phyloP scores from a whole-genome alignment of 495 filamentous ascomycete species.

The Aspergillus ostianus region DNA sequence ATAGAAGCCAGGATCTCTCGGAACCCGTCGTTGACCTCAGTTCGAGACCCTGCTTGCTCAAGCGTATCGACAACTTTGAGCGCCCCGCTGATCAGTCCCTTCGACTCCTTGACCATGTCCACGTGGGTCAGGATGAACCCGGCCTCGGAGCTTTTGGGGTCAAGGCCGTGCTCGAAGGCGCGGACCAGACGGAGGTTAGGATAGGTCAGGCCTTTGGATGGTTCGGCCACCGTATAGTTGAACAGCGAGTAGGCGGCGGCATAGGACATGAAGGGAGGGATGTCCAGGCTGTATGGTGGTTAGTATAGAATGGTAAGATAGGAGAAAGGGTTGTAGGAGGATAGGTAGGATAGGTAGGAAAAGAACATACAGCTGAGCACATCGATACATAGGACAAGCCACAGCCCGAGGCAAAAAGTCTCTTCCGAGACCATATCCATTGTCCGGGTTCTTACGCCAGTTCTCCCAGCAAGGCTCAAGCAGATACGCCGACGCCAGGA shows the following conservation, averaged over 20 bases:
- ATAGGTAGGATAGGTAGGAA: conserved; percentile 8
- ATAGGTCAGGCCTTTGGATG: conserved; percentile 61
- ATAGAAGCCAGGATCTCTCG: conserved; percentile 59
- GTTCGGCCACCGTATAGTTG: conserved; percentile 76
- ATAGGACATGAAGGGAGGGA: conserved; percentile 90
- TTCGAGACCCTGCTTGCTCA: conserved; percentile 43
- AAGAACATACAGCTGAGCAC: conserved; percentile 69
- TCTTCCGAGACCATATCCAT: conserved; percentile 72
- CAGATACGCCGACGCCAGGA: conserved; percentile 82
- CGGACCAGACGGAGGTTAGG: conserved; percentile 81
- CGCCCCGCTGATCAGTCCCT: conserved; percentile 65
- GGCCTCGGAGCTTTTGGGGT: conserved; percentile 83
- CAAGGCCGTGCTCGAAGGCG: conserved; percentile 83
- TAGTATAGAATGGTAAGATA: conserved; percentile 7
- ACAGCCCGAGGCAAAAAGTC: conserved; percentile 66
- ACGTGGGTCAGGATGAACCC: conserved; percentile 84
- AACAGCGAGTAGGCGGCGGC: conserved; percentile 87
- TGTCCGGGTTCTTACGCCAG: conserved; percentile 58
- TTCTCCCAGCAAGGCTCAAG: conserved; percentile 89
- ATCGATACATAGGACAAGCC: conserved; percentile 70
- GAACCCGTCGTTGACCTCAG: conserved; percentile 63
- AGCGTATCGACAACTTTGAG: conserved; percentile 63
- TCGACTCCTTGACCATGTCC: conserved; percentile 80
- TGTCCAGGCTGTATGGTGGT: conserved; percentile 33
- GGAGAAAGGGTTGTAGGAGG: not conserved